Base-by-base conservation (phyloP, 768 basidiomycete genomes). In the Terana coerulea region DNA sequence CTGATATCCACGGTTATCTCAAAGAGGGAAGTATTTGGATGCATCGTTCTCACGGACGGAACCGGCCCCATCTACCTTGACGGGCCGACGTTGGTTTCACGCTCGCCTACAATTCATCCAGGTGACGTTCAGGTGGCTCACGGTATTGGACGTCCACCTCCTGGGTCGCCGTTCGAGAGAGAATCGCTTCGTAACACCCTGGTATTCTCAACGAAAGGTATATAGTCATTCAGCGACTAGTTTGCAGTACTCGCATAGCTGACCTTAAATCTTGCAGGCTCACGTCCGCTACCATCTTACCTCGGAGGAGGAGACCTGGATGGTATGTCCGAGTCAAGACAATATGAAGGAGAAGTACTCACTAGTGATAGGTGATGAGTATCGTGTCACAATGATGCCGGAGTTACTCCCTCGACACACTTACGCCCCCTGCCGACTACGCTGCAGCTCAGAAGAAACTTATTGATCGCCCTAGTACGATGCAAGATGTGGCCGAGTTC, bases 231-330 rank as follows among this genome's bases (percentile, higher is more conserved):
- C 17, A 35, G 17, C n/a, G n/a, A n/a, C 37, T 12, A 19, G 22
- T 8, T 37, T 28, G 37, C 31, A 26, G 15, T 30, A 44, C 42
- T 50, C 28, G 22, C 40, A 17, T 57, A 14, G 44, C 49, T 41
- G 19, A 11, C 26, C 10, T 14, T 25, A 5, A 14, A 29, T 14
- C 6, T n/a, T n/a, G n/a, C 31, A 86, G 86, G 84, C 6, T 47
- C 63, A 14, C 74, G 85, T 15, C 83, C 86, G 0, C 59, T 87
- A 14, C 77, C 83, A 0, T 80, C 82, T 2, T 82, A 71, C 51
- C 71, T 85, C 0, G 84, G 84, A 3, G 86, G 86, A 1, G 86
- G 85, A 0, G 86, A 88, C 60, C 67, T 86, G 9, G 86, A 88
- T 60, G 85, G 84, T 21, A 83, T 85, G 46, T 29, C n/a, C n/a